Base-by-base conservation (phyloP, 2,329 filamentous ascomycete genomes). In the Paracamarosporium sp. region DNA sequence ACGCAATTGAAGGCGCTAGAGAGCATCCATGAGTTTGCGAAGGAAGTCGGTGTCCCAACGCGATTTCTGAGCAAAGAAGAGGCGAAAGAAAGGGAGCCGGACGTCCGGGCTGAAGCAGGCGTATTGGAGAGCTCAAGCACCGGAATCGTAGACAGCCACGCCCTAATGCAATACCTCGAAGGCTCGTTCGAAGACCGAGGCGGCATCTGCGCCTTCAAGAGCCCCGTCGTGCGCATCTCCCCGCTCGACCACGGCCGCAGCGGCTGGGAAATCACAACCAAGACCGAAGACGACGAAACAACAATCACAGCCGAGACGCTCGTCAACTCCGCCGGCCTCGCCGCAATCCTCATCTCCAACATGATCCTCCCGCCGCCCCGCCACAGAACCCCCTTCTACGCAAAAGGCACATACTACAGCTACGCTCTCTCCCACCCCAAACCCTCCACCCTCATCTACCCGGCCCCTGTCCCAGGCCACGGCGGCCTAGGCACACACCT, bases 391-490 rank as follows among this genome's bases (percentile, higher is more conserved):
- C 85, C 92, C 5, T 91, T 86, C 81, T 98, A 90, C 78, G 94
- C 94, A 57, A 99, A 99, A 80, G 95, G 95, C 0, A 94, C 92
- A 59, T 99, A 99, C 80, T 98, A 96, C 79, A 90, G 89, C 28
- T 98, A 97, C 79, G 78, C 84, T 0, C 81, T 86, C 1, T 86
- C 88, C 0, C 71, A 72, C 1, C 93, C 92, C 0, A 82, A 79
- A 38, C 87, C 93, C 11, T 81, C 78, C 1, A 91, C 90, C 0
- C 86, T 99, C 22, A 83, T 99, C 50, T 99, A 98, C 72, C 95
- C 95, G 0, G 93, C 90, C 0, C 93, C 94, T 0, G 82, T 90
- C 8, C 90, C 93, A 0, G 93, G 93, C 1, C 86, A 89, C 22
- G 93, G 87, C 50, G 94, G 95, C 0, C 81, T 99, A 0, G 95